Evolutionary conservation across 2,329 filamentous ascomycete genomes (phyloP).

Genomic region (Pseudogymnoascus pannorum): DNA sequence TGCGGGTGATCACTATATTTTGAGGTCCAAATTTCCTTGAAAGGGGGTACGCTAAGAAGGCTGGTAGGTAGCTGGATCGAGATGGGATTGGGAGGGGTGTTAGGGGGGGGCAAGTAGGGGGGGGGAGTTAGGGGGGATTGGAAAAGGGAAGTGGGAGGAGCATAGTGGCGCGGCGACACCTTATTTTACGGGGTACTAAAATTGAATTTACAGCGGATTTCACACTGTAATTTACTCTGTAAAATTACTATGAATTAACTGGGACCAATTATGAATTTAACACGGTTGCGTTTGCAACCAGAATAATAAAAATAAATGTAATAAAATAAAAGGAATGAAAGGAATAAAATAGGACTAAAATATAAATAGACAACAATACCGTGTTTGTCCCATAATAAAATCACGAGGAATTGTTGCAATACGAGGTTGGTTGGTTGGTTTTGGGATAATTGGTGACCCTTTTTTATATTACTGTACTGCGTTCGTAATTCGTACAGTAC

Average conservation of each 20-base stretch:
- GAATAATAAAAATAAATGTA: background rate
- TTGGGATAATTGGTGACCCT: background rate
- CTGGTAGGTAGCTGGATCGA: background rate
- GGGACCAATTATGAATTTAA: background rate
- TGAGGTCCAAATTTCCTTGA: slow-evolving; percentile 23
- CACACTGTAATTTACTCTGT: background rate
- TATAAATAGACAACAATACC: background rate
- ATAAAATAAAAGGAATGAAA: background rate
- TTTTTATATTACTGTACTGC: slow-evolving; percentile 9
- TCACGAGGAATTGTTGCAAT: background rate
- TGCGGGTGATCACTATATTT: slow-evolving; percentile 15
- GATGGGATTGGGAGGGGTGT: background rate
- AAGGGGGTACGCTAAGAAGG: slow-evolving; percentile 3
- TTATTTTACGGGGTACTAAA: slow-evolving; percentile 1
- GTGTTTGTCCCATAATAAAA: background rate
- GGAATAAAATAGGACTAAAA: background rate
- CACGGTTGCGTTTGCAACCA: background rate
- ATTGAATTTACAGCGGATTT: background rate
- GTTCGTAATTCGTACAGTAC: slow-evolving; percentile 4
- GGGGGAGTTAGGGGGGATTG: background rate
- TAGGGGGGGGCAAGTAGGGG: background rate
- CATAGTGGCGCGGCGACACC: background rate
- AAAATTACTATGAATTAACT: background rate
- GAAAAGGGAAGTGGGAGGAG: background rate
- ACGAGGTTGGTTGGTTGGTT: background rate